Evolutionary conservation across 208 protist species (phyloP).

Genomic region (Acanthamoeba triangularis): DNA sequence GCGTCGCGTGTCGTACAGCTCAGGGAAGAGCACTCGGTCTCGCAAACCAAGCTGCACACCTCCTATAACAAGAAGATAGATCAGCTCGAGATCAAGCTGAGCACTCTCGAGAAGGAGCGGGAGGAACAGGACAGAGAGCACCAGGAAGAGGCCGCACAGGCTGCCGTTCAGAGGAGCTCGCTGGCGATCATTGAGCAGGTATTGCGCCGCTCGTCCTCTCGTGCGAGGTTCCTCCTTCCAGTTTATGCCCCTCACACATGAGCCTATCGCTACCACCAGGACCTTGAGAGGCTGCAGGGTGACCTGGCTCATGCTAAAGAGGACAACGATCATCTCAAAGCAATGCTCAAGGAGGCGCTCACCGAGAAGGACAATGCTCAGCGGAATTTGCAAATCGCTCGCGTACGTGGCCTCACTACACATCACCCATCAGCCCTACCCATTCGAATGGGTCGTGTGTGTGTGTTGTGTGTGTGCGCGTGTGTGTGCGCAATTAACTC

Average conservation of each 20-base stretch:
- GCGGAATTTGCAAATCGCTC: slow-evolving; percentile 54
- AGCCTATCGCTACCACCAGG: background rate
- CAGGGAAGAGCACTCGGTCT: slow-evolving; percentile 18
- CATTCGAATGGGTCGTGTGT: too few species aligned
- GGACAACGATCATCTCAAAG: background rate
- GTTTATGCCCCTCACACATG: background rate
- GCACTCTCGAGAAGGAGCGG: slow-evolving; percentile 28
- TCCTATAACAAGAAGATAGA: slow-evolving; percentile 62
- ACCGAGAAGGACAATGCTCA: slow-evolving; percentile 12
- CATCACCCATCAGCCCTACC: background rate
- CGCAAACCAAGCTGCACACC: slow-evolving; percentile 66
- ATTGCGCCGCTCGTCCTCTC: background rate
- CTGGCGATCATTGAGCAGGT: background rate
- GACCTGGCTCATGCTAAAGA: slow-evolving; percentile 4
- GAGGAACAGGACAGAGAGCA: slow-evolving; percentile 51
- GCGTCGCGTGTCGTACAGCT: background rate
- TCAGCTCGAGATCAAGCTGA: slow-evolving; percentile 15
- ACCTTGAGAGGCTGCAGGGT: slow-evolving; percentile 4
- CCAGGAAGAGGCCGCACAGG: background rate
- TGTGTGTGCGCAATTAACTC: too few species aligned
- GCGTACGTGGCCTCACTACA: background rate
- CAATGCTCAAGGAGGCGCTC: slow-evolving; percentile 30
- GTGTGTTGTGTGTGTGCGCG: too few species aligned
- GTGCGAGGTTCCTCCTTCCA: background rate
- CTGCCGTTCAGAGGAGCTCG: background rate